phyloP scores from a whole-genome alignment of 2,329 filamentous ascomycete genomes.

The Atkinsonella texensis region DNA sequence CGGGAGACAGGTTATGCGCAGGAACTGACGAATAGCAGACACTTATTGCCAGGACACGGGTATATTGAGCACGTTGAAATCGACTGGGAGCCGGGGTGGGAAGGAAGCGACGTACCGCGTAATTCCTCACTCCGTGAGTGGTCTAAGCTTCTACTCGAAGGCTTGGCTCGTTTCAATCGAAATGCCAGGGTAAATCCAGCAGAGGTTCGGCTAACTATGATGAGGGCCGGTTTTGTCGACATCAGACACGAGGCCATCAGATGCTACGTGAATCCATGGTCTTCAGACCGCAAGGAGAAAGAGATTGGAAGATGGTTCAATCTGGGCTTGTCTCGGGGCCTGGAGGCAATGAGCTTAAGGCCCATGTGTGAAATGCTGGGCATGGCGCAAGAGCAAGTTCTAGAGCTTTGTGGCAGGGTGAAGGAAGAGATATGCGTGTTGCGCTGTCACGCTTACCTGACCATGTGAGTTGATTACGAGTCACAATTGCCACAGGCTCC shows the following conservation, averaged over 20 bases:
- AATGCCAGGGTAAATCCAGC: slow-evolving; percentile 47
- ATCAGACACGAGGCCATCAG: slow-evolving; percentile 58
- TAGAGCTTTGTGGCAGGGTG: slow-evolving; percentile 48
- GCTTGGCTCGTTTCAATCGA: slow-evolving; percentile 52
- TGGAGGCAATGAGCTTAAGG: slow-evolving; percentile 61
- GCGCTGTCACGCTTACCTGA: slow-evolving; percentile 60
- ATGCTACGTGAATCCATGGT: slow-evolving; percentile 66
- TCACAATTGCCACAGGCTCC: neutral
- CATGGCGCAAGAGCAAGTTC: slow-evolving; percentile 45
- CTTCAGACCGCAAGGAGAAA: slow-evolving; percentile 48
- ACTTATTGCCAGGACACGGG: slow-evolving; percentile 64
- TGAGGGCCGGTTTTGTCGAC: slow-evolving; percentile 65
- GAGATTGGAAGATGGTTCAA: slow-evolving; percentile 77
- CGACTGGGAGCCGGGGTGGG: slow-evolving; percentile 64
- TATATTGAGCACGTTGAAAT: slow-evolving; percentile 83
- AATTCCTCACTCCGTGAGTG: slow-evolving; percentile 52
- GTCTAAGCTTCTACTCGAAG: slow-evolving; percentile 55
- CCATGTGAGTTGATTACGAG: slow-evolving; percentile 46
- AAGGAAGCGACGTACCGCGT: slow-evolving; percentile 48
- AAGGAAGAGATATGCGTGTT: slow-evolving; percentile 57
- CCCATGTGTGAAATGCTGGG: slow-evolving; percentile 49
- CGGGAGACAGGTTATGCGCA: neutral
- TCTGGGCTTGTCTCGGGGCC: slow-evolving; percentile 57
- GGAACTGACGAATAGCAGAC: slow-evolving; percentile 32
- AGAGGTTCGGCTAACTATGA: slow-evolving; percentile 46